Base-by-base conservation (phyloP, 2,329 filamentous ascomycete genomes). In the Sporothrix schenckii region DNA sequence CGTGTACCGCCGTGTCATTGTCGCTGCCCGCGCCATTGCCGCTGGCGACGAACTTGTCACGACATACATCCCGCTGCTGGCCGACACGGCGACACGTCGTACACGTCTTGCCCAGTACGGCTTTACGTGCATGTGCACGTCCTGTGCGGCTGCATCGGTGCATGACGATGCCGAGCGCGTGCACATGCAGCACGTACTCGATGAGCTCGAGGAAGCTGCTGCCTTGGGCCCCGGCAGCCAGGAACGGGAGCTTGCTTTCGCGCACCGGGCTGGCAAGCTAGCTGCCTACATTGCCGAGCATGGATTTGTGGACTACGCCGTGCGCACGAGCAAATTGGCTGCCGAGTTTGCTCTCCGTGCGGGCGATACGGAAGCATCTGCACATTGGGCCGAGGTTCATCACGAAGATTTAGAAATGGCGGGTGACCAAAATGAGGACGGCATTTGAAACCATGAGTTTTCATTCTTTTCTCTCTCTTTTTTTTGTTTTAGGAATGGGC, bases 31-130 rank as follows among this genome's bases (percentile, higher is more conserved):
- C 5, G 76, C 79, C 34, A 77, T 82, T 41, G 58, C 70, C 6
- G 72, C 71, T 1, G 80, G 78, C 7, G 79, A 80, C 16, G 79
- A 82, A 74, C 74, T 82, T 34, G 78, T 78, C 0, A 63, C 80
- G 1, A 77, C 76, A 0, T 82, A 81, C 74, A 77, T 78, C 70
- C 78, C 80, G 66, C 76, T 78, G 73, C 76, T 76, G 5, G 74
- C 77, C 21, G 74, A 77, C 34, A 77, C 77, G 70, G 70, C 72
- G 6, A 70, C 76, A 10, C 75, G 80, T 0, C 70, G 73, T 9
- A 77, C 75, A 69, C 75, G 80, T 58, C 74, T 80, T 52, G 76
- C 76, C 70, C 78, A 80, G 65, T 75, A 75, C 49, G 74, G 73
- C 7, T 75, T 75, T 34, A 67, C 27, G 19, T 74, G 72, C 60